A percentile compares a stretch with the other conserved stretches of the same genome.
phyloP scores from a whole-genome alignment of 306 rosid species.

The Lathyrus sativus region DNA sequence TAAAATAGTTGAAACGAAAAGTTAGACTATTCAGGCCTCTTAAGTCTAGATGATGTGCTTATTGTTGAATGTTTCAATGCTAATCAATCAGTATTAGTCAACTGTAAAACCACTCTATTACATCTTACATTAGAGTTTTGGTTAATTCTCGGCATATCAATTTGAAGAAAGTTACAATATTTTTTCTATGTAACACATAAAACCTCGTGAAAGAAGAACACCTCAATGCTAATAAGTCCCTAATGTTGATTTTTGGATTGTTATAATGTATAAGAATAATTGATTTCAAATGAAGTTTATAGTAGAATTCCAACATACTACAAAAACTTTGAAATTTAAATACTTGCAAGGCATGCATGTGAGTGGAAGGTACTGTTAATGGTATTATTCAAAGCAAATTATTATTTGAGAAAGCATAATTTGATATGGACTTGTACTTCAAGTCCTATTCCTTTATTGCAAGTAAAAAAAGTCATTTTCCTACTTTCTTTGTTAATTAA shows the following conservation, averaged over 20 bases:
- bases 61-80: too few relatives aligned
- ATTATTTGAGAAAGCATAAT: slow-evolving; percentile 22
- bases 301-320: slow-evolving; percentile 30
- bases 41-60: too few relatives aligned
- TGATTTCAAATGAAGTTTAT: slow-evolving; percentile 25
- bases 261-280: slow-evolving; percentile 36
- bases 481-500: slow-evolving; percentile 3
- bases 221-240: slow-evolving; percentile 19
- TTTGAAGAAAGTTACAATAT: slow-evolving; percentile 40
- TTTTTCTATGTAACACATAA: slow-evolving; percentile 31
- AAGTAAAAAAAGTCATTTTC: background rate
- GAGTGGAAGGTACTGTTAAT: background rate
- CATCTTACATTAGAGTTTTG: slow-evolving; percentile 43
- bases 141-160: slow-evolving; percentile 42
- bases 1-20: too few relatives aligned
- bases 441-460: background rate
- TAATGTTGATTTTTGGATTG: slow-evolving; percentile 9
- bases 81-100: too few relatives aligned
- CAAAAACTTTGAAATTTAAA: slow-evolving; percentile 19
- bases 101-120: background rate
- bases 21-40: too few relatives aligned
- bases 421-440: slow-evolving; percentile 22
- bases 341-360: slow-evolving; percentile 21
- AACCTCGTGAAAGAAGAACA: slow-evolving; percentile 29
- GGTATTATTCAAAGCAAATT: slow-evolving; percentile 33